These are phyloP conservation scores for Amanita jacksonii DNA, from an alignment of 768 basidiomycete species.

Conservation along the genomic window DNA sequence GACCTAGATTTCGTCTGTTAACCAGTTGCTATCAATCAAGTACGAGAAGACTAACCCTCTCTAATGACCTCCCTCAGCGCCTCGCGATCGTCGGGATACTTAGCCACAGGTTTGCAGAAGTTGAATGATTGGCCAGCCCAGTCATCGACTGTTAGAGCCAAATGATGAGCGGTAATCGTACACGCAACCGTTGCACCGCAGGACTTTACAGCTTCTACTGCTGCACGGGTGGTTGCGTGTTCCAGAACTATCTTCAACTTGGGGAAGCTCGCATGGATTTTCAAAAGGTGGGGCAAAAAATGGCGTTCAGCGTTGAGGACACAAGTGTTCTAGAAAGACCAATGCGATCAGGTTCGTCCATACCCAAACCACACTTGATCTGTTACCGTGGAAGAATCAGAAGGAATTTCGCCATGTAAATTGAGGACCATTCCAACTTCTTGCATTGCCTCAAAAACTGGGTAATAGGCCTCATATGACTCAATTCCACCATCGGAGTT, in stretches of 20 bases:
- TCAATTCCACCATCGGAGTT: slow-evolving; percentile 96
- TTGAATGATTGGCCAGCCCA: slow-evolving; percentile 95
- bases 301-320: slow-evolving; percentile 87
- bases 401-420: slow-evolving; percentile 94
- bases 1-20: slow-evolving; percentile 35
- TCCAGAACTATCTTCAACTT: slow-evolving; percentile 90
- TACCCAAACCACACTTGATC: slow-evolving; percentile 2
- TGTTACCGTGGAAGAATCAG: slow-evolving; percentile 50
- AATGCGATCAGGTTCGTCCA: slow-evolving; percentile 6
- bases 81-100: slow-evolving; percentile 84
- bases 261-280: slow-evolving; percentile 79
- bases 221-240: slow-evolving; percentile 90
- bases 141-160: slow-evolving; percentile 88
- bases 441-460: slow-evolving; percentile 91
- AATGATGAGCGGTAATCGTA: slow-evolving; percentile 95
- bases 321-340: slow-evolving; percentile 60
- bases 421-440: slow-evolving; percentile 91
- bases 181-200: slow-evolving; percentile 83
- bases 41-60: slow-evolving; percentile 41
- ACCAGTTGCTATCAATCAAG: too few relatives aligned
- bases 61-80: slow-evolving; percentile 71
- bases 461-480: slow-evolving; percentile 89
- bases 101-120: slow-evolving; percentile 97
- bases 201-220: slow-evolving; percentile 76
- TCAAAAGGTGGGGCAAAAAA: slow-evolving; percentile 82